These are phyloP conservation scores for Colletotrichum siamense DNA, from an alignment of 2,329 filamentous ascomycete genomes.

Conservation along the genomic window DNA sequence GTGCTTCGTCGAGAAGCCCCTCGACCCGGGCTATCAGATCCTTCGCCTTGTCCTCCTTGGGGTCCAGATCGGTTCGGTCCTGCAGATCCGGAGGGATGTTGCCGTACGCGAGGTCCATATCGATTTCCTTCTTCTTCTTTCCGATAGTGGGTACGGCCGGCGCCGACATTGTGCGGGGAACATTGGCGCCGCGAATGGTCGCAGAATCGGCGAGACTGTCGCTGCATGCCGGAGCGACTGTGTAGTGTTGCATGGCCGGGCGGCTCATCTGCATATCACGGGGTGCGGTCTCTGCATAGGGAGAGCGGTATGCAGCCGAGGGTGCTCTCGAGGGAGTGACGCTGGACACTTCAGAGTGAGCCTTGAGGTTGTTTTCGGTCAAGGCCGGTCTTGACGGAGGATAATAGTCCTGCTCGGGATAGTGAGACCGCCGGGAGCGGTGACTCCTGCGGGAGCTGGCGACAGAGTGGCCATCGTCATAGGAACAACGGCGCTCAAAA, in stretches of 20 bases:
- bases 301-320: conserved; percentile 36
- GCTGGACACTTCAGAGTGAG: conserved; percentile 58
- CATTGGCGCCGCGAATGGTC: conserved; percentile 25
- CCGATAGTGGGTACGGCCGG: conserved; percentile 35
- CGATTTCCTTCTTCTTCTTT: conserved; percentile 62
- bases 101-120: conserved; percentile 93
- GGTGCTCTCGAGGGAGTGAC: conserved; percentile 47
- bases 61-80: conserved; percentile 52
- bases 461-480: conserved; percentile 37
- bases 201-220: conserved; percentile 19
- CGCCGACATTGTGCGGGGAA: conserved; percentile 46
- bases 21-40: conserved; percentile 78
- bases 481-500: conserved; percentile 30
- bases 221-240: conserved; percentile 31
- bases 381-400: conserved; percentile 42
- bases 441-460: conserved; percentile 50
- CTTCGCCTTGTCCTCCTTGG: conserved; percentile 52
- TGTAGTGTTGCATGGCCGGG: conserved; percentile 21
- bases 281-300: conserved; percentile 50
- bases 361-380: conserved; percentile 58
- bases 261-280: conserved; percentile 44
- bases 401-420: conserved; percentile 24
- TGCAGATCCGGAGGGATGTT: conserved; percentile 75
- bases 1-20: conserved; percentile 79
- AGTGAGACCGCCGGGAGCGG: conserved; percentile 41